Evolutionary conservation across 2,329 filamentous ascomycete species (phyloP), one percentile per base, ranked within the genome.

Genomic region (Penicillium paneum): DNA sequence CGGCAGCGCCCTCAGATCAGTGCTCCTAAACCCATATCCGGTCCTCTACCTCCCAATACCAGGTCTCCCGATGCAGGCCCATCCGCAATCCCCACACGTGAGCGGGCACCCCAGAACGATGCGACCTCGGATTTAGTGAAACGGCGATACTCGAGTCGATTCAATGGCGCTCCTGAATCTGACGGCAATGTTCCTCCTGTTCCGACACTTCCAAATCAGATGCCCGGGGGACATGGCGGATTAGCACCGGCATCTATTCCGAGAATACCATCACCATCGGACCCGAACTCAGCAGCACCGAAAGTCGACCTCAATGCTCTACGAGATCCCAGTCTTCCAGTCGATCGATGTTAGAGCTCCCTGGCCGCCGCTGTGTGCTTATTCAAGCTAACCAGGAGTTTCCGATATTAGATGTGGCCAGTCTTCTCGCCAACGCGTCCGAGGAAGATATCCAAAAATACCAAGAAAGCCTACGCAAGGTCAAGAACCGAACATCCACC

Each of bases 61-160:
- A 65, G 73, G 69, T 55, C 72, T 65, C 51, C 72, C 53, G 68
- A 73, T 51, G 64, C 69, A 62, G 65, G 67, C 32, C 64, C 63
- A 41, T 64, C 63, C 52, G 63, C 67, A 38, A 56, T 68, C 52
- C 60, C 67, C 45, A 67, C 59, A 36, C 72, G 73, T 35, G 74
- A 78, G 61, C 70, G 76, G 50, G 71, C 74, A 36, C 74, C 76
- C 58, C 69, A 75, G 53, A 77, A 75, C 51, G 77, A 71, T 54
- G 81, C 83, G 64, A 87, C 85, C 39, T 83, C 84, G 17, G 93
- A 99, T 72, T 80, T 97, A 50, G 92, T 99, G 55, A 97, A 97
- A 78, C 84, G 91, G 64, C 82, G 94, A 64, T 99, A 97, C 75
- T 97, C 94, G 36, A 92, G 92, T 39, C 87, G 93, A 57, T 96